Percentiles rank a stretch among this genome's conserved stretches.
Evolutionary conservation across 768 basidiomycete species (phyloP).

Genomic region (Rhizopogon roseolus): DNA sequence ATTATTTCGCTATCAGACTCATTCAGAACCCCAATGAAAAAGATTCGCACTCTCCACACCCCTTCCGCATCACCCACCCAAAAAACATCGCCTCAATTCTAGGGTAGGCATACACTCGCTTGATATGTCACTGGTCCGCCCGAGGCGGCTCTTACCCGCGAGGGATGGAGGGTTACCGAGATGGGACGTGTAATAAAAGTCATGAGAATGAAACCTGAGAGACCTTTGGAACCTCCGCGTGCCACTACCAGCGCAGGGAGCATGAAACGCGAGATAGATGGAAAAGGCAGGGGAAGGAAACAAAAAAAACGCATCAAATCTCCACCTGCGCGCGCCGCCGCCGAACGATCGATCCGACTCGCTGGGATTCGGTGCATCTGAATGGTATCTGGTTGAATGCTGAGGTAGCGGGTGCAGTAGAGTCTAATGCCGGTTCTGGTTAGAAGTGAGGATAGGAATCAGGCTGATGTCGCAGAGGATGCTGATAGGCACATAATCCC

Average conservation of each 20-base stretch:
- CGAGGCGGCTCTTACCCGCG: slow-evolving; percentile 44
- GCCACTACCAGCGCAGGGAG: slow-evolving; percentile 2
- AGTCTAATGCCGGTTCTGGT: not conserved
- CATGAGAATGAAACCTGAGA: slow-evolving; percentile 64
- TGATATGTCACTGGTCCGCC: slow-evolving; percentile 62
- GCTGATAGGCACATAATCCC: not conserved
- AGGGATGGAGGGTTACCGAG: slow-evolving; percentile 68
- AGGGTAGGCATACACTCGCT: slow-evolving; percentile 40
- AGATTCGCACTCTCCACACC: slow-evolving; percentile 14
- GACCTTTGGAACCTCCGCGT: slow-evolving; percentile 40
- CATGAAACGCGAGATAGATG: slow-evolving; percentile 8
- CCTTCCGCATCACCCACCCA: slow-evolving; percentile 26
- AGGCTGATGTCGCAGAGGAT: not conserved
- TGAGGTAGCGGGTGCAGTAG: slow-evolving; percentile 8
- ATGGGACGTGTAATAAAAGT: slow-evolving; percentile 63
- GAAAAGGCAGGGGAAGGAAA: slow-evolving; percentile 22
- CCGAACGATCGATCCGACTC: slow-evolving; percentile 66
- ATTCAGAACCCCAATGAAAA: not conserved
- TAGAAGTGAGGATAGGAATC: no score
- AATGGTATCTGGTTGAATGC: slow-evolving; percentile 64
- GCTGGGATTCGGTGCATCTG: slow-evolving; percentile 66
- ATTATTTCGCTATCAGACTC: slow-evolving; percentile 4
- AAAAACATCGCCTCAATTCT: slow-evolving; percentile 36
- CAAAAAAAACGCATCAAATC: slow-evolving; percentile 44
- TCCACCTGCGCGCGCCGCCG: slow-evolving; percentile 57